phyloP scores from a whole-genome alignment of 345 rosid genomes.

The Nephelium lappaceum region DNA sequence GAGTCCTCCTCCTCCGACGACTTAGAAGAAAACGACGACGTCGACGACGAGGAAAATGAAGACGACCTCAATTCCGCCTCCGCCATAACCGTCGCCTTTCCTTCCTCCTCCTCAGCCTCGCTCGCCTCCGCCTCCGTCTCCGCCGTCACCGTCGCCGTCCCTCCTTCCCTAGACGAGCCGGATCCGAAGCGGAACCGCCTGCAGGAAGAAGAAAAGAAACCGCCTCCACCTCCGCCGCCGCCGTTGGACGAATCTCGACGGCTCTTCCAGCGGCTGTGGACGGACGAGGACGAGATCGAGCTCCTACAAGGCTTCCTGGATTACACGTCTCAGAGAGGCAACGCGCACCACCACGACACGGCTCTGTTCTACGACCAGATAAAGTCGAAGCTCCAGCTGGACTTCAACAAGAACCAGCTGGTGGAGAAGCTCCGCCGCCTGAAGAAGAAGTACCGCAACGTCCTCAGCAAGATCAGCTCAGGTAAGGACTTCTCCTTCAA shows the following conservation, averaged over 20 bases:
- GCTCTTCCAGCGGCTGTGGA: conserved; percentile 93
- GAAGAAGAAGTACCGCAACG: conserved; percentile 93
- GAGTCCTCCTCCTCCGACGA: conserved; percentile 52
- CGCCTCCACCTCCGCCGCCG: conserved; percentile 31
- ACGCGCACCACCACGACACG: conserved; percentile 77
- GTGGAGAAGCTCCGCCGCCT: conserved; percentile 91
- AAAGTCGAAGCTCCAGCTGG: conserved; percentile 92
- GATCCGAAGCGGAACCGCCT: conserved; percentile 53
- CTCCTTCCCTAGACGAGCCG: conserved; percentile 22
- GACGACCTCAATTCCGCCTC: conserved; percentile 44
- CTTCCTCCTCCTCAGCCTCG: conserved; percentile 35
- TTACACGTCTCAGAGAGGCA: conserved; percentile 61
- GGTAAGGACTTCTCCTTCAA: conserved; percentile 90
- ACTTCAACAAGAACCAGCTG: conserved; percentile 94
- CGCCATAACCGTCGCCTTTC: conserved; percentile 33
- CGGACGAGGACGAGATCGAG: conserved; percentile 99
- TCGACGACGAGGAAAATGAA: conserved; percentile 34
- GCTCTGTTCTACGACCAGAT: conserved; percentile 91
- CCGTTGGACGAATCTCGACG: conserved; percentile 74
- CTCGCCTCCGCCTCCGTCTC: conserved; percentile 45
- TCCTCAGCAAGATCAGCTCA: conserved; percentile 64
- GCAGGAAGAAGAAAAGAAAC: conserved; percentile 31
- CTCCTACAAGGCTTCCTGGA: conserved; percentile 90
- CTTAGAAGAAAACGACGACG: conserved; percentile 58
- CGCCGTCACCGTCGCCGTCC: conserved; percentile 41